Evolutionary conservation across 208 protist species (phyloP).

Genomic region (Leishmania braziliensis): DNA sequence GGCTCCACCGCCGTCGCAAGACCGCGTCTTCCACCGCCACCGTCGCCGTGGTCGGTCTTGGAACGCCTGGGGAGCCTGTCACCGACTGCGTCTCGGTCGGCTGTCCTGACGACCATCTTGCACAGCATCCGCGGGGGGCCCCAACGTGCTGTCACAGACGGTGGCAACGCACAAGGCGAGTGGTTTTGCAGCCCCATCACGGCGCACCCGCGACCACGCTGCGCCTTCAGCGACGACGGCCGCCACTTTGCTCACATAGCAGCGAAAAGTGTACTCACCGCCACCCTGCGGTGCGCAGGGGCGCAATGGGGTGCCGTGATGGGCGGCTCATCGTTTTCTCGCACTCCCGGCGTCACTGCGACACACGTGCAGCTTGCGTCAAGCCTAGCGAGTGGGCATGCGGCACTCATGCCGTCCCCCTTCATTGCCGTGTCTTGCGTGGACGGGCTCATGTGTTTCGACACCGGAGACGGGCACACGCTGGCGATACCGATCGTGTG

Average conservation of each 20-base stretch:
- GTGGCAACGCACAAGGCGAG: not conserved
- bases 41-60: slow-evolving; percentile 5
- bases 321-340: not conserved
- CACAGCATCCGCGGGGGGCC: not conserved
- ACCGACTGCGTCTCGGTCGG: not conserved
- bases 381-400: not conserved
- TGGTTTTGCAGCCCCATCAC: not conserved
- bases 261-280: not conserved
- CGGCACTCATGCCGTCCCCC: not conserved
- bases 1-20: not conserved
- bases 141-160: not conserved
- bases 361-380: slow-evolving; percentile 7
- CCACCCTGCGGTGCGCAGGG: slow-evolving; percentile 1
- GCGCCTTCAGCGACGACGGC: slow-evolving; percentile 21
- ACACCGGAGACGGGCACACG: slow-evolving; percentile 23
- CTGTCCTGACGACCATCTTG: not conserved
- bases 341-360: not conserved
- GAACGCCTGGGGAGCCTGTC: slow-evolving; percentile 8
- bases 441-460: slow-evolving; percentile 24
- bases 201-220: slow-evolving; percentile 5
- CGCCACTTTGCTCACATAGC: slow-evolving; percentile 13
- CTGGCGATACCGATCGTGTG: slow-evolving; percentile 5
- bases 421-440: slow-evolving; percentile 29
- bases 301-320: not conserved
- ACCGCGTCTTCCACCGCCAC: slow-evolving; percentile 13